Evolutionary conservation across 768 basidiomycete species (phyloP).

Genomic region (Clathrus columnatus): DNA sequence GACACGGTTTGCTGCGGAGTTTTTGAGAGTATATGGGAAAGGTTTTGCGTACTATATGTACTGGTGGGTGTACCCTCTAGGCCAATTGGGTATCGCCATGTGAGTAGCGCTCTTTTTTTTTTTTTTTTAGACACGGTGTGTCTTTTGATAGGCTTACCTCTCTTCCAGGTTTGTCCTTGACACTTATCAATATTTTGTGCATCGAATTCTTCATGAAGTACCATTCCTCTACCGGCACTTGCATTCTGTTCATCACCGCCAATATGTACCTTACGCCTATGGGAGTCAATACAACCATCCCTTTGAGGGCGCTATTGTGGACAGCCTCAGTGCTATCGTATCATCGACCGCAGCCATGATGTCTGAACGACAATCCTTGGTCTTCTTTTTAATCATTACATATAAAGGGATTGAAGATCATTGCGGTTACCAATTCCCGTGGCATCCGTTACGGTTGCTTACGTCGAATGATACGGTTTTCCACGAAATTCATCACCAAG

Average conservation of each 20-base stretch:
- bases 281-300: conserved; percentile 9
- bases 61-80: conserved; percentile 5
- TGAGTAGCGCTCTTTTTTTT: background rate
- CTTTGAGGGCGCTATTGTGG: conserved; percentile 8
- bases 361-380: background rate
- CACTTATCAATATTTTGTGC: conserved; percentile 9
- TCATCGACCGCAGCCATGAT: background rate
- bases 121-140: background rate
- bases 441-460: conserved; percentile 8
- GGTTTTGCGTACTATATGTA: background rate
- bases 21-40: background rate
- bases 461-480: conserved; percentile 1
- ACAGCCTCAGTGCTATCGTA: background rate
- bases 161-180: conserved; percentile 1
- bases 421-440: conserved; percentile 8
- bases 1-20: background rate
- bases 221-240: conserved; percentile 8
- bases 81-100: conserved; percentile 2
- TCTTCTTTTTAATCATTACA: conserved; percentile 2
- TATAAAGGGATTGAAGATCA: conserved; percentile 9
- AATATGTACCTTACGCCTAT: conserved; percentile 5
- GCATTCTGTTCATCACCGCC: conserved; percentile 7
- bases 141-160: background rate
- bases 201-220: conserved; percentile 2
- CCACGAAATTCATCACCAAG: conserved; percentile 9